Evolutionary conservation across 495 filamentous ascomycete species (phyloP).

Genomic region (Aspergillus steynii): DNA sequence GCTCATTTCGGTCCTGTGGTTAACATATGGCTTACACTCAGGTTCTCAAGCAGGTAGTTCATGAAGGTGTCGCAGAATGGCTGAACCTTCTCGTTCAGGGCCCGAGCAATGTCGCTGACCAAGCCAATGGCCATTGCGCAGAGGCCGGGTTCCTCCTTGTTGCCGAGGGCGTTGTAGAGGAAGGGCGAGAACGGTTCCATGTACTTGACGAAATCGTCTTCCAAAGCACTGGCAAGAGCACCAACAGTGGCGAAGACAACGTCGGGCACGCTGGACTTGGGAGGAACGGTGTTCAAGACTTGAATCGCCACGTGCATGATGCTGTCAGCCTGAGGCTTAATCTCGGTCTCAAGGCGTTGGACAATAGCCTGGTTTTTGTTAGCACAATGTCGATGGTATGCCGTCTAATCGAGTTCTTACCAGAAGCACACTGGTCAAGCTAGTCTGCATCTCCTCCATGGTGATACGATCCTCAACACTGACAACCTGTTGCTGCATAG

Average conservation of each 20-base stretch:
- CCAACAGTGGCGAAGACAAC: constrained; percentile 88
- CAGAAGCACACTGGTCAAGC: constrained; percentile 84
- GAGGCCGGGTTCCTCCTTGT: constrained; percentile 90
- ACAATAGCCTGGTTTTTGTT: constrained; percentile 64
- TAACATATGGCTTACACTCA: constrained; percentile 64
- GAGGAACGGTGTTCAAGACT: constrained; percentile 71
- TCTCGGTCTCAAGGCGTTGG: constrained; percentile 87
- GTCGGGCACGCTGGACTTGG: constrained; percentile 94
- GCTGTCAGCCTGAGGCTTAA: constrained; percentile 84
- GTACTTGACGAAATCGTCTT: constrained; percentile 91
- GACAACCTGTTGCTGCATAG: constrained; percentile 91
- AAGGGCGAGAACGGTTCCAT: constrained; percentile 92
- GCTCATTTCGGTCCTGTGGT: background rate
- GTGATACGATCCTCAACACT: constrained; percentile 94
- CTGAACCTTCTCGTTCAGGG: constrained; percentile 82
- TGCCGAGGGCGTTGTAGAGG: constrained; percentile 88
- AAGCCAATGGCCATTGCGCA: constrained; percentile 97
- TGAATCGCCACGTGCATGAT: constrained; percentile 89
- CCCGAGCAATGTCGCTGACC: constrained; percentile 92
- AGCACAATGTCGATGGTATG: constrained; percentile 11
- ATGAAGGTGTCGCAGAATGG: constrained; percentile 96
- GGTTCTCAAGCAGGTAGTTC: constrained; percentile 90
- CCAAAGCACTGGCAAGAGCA: constrained; percentile 79
- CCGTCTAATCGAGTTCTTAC: constrained; percentile 24
- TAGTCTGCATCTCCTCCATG: constrained; percentile 96